Evolutionary conservation across 2,329 filamentous ascomycete species (phyloP), one percentile per base, ranked within the genome.

Genomic region (Rosellinia necatrix): DNA sequence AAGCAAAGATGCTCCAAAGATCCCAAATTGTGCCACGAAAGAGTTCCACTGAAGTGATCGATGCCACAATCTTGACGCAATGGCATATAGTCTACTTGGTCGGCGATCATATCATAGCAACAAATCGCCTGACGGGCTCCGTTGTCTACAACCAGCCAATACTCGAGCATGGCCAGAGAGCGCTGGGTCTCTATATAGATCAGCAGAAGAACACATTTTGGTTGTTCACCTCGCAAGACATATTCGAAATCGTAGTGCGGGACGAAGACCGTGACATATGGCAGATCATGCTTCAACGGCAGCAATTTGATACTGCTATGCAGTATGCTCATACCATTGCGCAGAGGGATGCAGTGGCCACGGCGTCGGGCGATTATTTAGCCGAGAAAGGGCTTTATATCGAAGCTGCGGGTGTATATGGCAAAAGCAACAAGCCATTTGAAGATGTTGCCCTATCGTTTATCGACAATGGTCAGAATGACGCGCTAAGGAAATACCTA

Each of bases 151-250:
- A 97, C 70, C 92, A 97, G 72, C 80, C 87, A 19, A 88, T 99
- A 4, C 78, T 97, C 12, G 89, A 93, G 52, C 82, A 85, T 4
- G 90, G 89, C 0, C 90, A 96, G 66, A 87, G 81, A 66, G 85
- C 88, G 4, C 77, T 99, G n/a, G 92, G 90, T 0, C 82, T 99
- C 15, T 88, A 92, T 47, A 87, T 93, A 7, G 94, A 99, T 72
- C 83, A 89, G 58, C 93, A 94, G 72, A 96, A 97, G 78, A 96
- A 93, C 68, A 99, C 94, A 0, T 97, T 93, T 70, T 99, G 96
- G 94, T 81, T 99, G 2, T 96, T 97, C 69, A 97, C 93, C 0
- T 83, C 85, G 0, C 83, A 90, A 53, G 92, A 96, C 67, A 96
- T 99, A 47, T 97, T 92, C 65, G 94, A 99, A 74, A 88, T 99